Conservation (phyloP, 1,139 yeast species). For the Arxiozyma slooffiae region DNA sequence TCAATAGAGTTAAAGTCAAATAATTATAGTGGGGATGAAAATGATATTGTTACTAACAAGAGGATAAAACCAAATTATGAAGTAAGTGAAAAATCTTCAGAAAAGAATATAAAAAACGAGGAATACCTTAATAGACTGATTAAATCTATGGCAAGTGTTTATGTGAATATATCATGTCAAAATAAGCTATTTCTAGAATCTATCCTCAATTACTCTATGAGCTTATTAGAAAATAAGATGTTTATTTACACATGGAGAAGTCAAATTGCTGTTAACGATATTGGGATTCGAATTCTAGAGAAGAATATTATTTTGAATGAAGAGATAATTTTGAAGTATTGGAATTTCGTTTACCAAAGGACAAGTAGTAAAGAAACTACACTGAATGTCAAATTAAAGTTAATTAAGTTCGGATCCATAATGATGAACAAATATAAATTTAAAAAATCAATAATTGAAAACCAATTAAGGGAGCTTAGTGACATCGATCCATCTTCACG, state of each 20-base stretch:
- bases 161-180: slow-evolving; percentile 13
- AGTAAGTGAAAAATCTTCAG: slow-evolving; percentile 31
- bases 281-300: slow-evolving; percentile 21
- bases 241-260: slow-evolving; percentile 53
- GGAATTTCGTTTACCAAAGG: slow-evolving; percentile 28
- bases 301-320: slow-evolving; percentile 9
- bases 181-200: slow-evolving; percentile 14
- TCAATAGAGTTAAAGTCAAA: slow-evolving; percentile 4
- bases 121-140: slow-evolving; percentile 32
- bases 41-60: slow-evolving; percentile 10
- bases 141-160: slow-evolving; percentile 22
- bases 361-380: slow-evolving; percentile 42
- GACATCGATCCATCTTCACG: slow-evolving; percentile 32
- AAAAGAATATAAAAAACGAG: slow-evolving; percentile 33
- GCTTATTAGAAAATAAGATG: slow-evolving; percentile 29
- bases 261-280: slow-evolving; percentile 39
- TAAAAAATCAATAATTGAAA: slow-evolving; percentile 13
- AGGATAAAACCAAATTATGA: slow-evolving; percentile 21
- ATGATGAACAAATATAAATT: slow-evolving; percentile 17
- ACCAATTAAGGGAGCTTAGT: slow-evolving; percentile 30
- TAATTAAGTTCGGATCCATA: slow-evolving; percentile 33
- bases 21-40: slow-evolving; percentile 6
- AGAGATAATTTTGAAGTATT: slow-evolving; percentile 6
- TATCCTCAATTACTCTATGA: slow-evolving; percentile 16
- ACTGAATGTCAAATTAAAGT: slow-evolving; percentile 54